A percentile compares a stretch with the other conserved stretches of the same genome.
phyloP scores from a whole-genome alignment of 2,329 filamentous ascomycete species.

The Lachnellula cervina region DNA sequence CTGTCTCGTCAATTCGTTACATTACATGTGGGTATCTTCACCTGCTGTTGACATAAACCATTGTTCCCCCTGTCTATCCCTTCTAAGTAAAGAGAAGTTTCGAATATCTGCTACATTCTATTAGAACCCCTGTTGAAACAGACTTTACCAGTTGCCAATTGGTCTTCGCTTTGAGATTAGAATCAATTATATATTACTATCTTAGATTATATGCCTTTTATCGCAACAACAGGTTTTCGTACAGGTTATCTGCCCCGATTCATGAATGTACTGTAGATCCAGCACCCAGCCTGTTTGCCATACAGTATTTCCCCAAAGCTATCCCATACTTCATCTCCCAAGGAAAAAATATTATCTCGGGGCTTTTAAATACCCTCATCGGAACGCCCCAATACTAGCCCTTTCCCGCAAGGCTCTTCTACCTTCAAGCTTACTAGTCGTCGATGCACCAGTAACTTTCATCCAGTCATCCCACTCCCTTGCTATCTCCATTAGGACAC shows the following conservation, averaged over 20 bases:
- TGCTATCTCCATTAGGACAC: slow-evolving; percentile 89
- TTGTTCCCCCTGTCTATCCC: too few species aligned
- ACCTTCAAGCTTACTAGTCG: slow-evolving; percentile 22
- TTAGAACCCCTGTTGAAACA: background rate
- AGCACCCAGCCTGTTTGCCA: too few species aligned
- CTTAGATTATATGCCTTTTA: background rate
- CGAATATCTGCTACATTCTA: background rate
- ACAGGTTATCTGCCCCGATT: background rate
- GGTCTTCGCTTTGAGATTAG: background rate
- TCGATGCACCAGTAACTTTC: slow-evolving; percentile 46
- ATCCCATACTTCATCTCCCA: background rate
- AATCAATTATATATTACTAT: slow-evolving; percentile 13
- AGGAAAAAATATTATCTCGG: background rate
- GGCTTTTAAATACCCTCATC: slow-evolving; percentile 13
- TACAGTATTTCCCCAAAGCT: background rate
- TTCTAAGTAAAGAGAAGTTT: too few species aligned
- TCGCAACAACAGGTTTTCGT: background rate
- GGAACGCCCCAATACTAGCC: slow-evolving; percentile 29
- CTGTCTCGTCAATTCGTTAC: too few species aligned
- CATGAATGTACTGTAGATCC: background rate
- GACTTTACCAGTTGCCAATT: too few species aligned
- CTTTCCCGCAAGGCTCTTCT: slow-evolving; percentile 28
- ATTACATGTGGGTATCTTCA: background rate
- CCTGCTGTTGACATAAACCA: background rate
- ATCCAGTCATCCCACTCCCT: slow-evolving; percentile 91